Evolutionary conservation across 331 rosid species (phyloP).

Genomic region (Pyrus hybrid): DNA sequence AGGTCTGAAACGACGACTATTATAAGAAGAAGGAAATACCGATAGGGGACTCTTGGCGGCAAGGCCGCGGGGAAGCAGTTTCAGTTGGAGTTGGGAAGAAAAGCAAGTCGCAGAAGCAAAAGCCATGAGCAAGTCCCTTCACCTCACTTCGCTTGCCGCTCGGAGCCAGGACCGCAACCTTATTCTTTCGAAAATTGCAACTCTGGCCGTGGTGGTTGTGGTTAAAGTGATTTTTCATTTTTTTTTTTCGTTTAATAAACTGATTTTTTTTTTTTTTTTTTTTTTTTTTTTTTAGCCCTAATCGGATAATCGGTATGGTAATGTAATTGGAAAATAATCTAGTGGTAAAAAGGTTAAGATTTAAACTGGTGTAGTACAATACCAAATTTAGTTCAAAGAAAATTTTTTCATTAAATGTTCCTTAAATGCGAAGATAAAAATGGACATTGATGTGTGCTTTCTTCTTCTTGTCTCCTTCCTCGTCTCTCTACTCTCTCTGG

Average conservation of each 20-base stretch:
- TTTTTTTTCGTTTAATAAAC: background rate
- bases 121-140: constrained; percentile 23
- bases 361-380: too few species aligned
- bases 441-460: too few species aligned
- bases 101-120: constrained; percentile 17
- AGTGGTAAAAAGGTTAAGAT: too few species aligned
- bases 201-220: background rate
- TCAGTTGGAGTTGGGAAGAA: constrained; percentile 21
- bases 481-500: too few species aligned
- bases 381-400: too few species aligned
- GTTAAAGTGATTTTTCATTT: background rate
- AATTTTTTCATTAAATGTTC: too few species aligned
- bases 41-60: background rate
- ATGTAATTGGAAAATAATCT: too few species aligned
- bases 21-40: background rate
- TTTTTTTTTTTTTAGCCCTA: too few species aligned
- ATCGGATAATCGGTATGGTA: too few species aligned
- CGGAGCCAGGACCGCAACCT: background rate
- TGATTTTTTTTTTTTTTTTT: too few species aligned
- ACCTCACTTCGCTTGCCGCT: background rate
- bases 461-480: too few species aligned
- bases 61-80: constrained; percentile 9
- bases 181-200: background rate
- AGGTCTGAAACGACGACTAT: background rate
- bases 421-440: too few species aligned